phyloP scores from a whole-genome alignment of 208 protist species.

The Phytomonas francai region DNA sequence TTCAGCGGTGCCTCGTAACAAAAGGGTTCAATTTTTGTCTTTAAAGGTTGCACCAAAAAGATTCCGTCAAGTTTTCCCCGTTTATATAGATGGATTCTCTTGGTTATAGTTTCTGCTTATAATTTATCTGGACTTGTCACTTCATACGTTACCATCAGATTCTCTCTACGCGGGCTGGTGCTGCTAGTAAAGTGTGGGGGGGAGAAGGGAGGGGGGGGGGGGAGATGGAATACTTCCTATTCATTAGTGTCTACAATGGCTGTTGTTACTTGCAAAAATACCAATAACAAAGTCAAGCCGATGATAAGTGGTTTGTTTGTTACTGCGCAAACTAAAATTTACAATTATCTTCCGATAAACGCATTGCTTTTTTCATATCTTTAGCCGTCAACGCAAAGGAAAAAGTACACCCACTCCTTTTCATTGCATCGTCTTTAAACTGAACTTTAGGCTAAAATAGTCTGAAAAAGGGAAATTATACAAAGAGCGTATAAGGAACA shows the following conservation, averaged over 20 bases:
- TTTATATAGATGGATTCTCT: not conserved
- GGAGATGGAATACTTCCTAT: not conserved
- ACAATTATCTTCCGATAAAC: slow-evolving; percentile 15
- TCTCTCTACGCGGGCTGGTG: not conserved
- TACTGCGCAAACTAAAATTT: slow-evolving; percentile 4
- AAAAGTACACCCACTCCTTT: not conserved
- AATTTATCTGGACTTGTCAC: slow-evolving; percentile 6
- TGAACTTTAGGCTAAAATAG: not conserved
- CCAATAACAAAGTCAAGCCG: not conserved
- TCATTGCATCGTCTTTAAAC: not conserved
- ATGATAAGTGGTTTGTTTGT: slow-evolving; percentile 6
- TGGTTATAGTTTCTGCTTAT: slow-evolving; percentile 7
- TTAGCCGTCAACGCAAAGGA: too few species aligned
- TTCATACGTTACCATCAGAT: slow-evolving; percentile 12
- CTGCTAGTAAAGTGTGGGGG: too few species aligned
- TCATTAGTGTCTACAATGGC: slow-evolving; percentile 8
- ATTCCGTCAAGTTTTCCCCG: not conserved
- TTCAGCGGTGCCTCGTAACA: not conserved
- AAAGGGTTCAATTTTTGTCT: not conserved
- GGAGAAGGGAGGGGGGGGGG: not conserved
- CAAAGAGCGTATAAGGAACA: not conserved
- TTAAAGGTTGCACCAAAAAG: not conserved
- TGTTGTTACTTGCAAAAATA: not conserved
- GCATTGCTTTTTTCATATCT: slow-evolving; percentile 2
- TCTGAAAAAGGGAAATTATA: not conserved